Conservation (phyloP, 345 rosid species). For the Camelina neglecta region DNA sequence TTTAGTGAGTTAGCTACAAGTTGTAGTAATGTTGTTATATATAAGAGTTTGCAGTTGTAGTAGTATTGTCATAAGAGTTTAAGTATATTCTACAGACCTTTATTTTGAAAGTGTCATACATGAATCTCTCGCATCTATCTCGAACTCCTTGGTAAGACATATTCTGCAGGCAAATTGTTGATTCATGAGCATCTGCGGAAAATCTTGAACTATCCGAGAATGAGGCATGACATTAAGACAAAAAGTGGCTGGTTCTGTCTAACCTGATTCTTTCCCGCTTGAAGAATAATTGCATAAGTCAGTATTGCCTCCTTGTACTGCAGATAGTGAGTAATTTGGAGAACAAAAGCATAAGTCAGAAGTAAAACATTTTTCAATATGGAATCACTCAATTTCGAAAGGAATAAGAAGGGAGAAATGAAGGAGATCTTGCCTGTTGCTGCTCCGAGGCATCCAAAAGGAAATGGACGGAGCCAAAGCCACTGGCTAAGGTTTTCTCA, state of each 20-base stretch:
- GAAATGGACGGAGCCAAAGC: slow-evolving; percentile 91
- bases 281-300: slow-evolving; percentile 83
- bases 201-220: slow-evolving; percentile 7
- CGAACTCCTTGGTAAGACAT: slow-evolving; percentile 49
- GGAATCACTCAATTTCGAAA: neutral
- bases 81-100: slow-evolving; percentile 55
- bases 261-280: slow-evolving; percentile 70
- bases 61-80: no score
- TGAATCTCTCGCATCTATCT: slow-evolving; percentile 85
- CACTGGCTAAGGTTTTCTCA: slow-evolving; percentile 97
- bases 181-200: slow-evolving; percentile 1
- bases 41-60: neutral
- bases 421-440: slow-evolving; percentile 69
- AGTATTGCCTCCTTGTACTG: slow-evolving; percentile 96
- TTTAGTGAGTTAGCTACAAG: slow-evolving; percentile 27
- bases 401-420: slow-evolving; percentile 22
- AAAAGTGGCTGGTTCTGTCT: slow-evolving; percentile 37
- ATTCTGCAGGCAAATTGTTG: slow-evolving; percentile 51
- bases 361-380: neutral
- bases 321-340: slow-evolving; percentile 29
- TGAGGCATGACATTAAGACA: slow-evolving; percentile 14
- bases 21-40: slow-evolving; percentile 11
- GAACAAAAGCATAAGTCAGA: neutral
- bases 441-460: slow-evolving; percentile 98
- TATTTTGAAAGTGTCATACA: slow-evolving; percentile 63